Evolutionary conservation across 106 monocot genomes (phyloP).

Genomic region (Dendrobium catenatum): DNA sequence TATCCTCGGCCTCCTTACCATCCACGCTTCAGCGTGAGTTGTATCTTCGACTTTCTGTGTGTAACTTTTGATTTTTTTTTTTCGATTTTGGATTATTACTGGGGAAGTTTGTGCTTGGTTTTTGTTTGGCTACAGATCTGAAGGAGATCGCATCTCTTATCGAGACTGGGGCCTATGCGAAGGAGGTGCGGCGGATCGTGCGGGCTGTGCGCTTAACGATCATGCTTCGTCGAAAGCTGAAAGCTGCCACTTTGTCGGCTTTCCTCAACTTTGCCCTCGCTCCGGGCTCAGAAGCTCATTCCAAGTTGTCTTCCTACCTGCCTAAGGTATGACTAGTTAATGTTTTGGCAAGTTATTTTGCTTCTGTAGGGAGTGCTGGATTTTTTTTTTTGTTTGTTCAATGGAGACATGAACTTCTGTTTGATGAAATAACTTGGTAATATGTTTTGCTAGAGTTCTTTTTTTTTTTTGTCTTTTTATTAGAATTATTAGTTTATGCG

Average conservation of each 20-base stretch:
- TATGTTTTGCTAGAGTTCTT: neutral
- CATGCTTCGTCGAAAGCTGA: conserved; percentile 62
- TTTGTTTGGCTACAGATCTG: conserved; percentile 43
- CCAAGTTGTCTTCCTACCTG: conserved; percentile 53
- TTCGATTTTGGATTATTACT: neutral
- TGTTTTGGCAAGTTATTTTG: neutral
- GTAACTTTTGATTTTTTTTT: neutral
- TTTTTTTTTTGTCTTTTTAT: neutral
- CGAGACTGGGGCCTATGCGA: conserved; percentile 67
- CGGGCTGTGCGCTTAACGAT: conserved; percentile 87
- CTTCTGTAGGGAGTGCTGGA: neutral
- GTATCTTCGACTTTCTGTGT: neutral
- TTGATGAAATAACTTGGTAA: neutral
- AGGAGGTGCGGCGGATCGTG: conserved; percentile 83
- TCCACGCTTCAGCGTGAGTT: conserved; percentile 44
- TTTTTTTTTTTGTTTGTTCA: neutral
- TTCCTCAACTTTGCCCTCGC: conserved; percentile 51
- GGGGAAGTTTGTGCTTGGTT: neutral
- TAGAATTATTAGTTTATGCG: neutral
- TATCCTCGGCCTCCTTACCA: conserved; percentile 8
- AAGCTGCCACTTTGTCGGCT: conserved; percentile 22
- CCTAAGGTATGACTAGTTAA: conserved; percentile 48
- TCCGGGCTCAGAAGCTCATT: conserved; percentile 57
- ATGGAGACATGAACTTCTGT: neutral
- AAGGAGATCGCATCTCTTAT: conserved; percentile 84